A percentile compares a stretch with the other conserved stretches of the same genome.
Evolutionary conservation across 345 rosid genomes (phyloP).

Genomic region (Conringia planisiliqua): DNA sequence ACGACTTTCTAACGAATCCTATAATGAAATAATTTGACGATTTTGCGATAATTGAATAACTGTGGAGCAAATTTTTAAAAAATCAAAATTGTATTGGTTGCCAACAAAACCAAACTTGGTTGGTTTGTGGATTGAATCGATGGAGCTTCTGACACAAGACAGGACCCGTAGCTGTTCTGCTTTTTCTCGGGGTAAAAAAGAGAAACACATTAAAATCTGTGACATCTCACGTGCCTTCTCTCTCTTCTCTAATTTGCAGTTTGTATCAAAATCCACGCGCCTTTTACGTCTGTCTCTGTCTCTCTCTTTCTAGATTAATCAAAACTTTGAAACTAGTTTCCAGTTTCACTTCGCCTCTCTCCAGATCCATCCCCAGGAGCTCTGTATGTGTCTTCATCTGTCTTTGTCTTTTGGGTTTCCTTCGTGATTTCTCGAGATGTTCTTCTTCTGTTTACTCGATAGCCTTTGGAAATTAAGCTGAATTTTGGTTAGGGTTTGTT

Average conservation of each 20-base stretch:
- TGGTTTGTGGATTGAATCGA: background rate
- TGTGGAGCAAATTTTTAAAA: background rate
- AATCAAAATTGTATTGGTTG: constrained; percentile 1
- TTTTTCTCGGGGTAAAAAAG: constrained; percentile 1
- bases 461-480: background rate
- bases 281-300: constrained; percentile 32
- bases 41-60: background rate
- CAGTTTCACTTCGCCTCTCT: constrained; percentile 32
- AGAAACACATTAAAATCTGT: constrained; percentile 22
- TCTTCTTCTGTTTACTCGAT: background rate
- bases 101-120: background rate
- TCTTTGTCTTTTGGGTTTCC: background rate
- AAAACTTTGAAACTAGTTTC: constrained; percentile 6
- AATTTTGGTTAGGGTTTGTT: constrained; percentile 20
- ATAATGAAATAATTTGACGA: background rate
- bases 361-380: constrained; percentile 45
- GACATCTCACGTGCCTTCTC: constrained; percentile 59
- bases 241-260: constrained; percentile 13
- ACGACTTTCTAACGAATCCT: no score
- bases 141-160: constrained; percentile 29
- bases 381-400: constrained; percentile 3
- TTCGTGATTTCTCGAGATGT: background rate
- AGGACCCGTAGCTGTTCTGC: background rate
- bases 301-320: constrained; percentile 12
- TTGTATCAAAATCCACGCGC: constrained; percentile 40